A percentile compares a stretch with the other conserved stretches of the same genome.
Conservation (phyloP, 2,329 filamentous ascomycete genomes). For the Chaetomium sp. region DNA sequence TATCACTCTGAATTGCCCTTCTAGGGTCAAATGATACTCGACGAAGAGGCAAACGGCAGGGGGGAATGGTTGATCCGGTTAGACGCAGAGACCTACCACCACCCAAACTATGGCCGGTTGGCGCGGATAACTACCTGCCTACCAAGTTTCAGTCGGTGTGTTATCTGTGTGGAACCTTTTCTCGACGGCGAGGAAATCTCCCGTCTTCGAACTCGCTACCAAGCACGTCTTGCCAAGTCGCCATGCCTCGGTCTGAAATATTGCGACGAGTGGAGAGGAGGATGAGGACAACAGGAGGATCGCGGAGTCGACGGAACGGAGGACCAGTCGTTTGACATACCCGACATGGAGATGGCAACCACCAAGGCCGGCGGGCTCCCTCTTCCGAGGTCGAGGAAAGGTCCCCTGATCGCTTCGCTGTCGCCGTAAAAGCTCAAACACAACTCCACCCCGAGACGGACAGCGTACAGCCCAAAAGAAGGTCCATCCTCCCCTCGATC, state of each 20-base stretch:
- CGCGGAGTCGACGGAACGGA: background rate
- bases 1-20: conserved; percentile 15
- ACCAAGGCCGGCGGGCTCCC: background rate
- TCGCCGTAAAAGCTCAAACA: background rate
- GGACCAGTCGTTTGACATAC: conserved; percentile 2
- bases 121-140: background rate
- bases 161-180: background rate
- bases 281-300: background rate
- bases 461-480: background rate
- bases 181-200: conserved; percentile 25
- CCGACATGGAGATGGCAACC: background rate
- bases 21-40: background rate
- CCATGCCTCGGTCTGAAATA: conserved; percentile 13
- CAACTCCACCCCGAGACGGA: background rate
- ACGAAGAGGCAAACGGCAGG: background rate
- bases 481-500: too few relatives aligned
- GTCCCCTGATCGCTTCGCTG: background rate
- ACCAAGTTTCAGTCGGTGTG: background rate
- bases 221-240: background rate
- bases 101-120: background rate
- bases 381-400: background rate
- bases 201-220: conserved; percentile 15
- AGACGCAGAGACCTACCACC: background rate
- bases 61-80: background rate
- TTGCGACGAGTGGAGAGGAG: conserved; percentile 1